A percentile compares a stretch with the other conserved stretches of the same genome.
phyloP scores from a whole-genome alignment of 768 basidiomycete species.

The Rhodotorula toruloides region DNA sequence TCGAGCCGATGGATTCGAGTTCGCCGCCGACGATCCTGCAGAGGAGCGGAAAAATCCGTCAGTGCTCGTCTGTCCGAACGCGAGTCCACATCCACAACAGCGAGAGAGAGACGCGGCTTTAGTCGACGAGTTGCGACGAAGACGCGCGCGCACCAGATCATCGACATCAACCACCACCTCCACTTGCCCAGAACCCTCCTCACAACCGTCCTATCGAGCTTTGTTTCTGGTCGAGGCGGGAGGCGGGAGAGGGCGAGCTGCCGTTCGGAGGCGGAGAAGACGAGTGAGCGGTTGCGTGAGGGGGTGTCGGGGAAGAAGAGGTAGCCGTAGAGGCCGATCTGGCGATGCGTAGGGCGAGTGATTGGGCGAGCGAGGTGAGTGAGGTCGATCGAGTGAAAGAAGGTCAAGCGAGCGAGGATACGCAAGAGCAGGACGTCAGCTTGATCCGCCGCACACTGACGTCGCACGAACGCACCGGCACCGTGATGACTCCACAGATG shows the following conservation, averaged over 20 bases:
- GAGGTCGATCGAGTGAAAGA: slow-evolving; percentile 44
- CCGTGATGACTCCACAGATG: slow-evolving; percentile 62
- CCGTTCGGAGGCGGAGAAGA: slow-evolving; percentile 29
- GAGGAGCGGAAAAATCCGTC: neutral
- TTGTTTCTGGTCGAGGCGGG: slow-evolving; percentile 16
- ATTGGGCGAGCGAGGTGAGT: slow-evolving; percentile 65
- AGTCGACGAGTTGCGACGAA: too few relatives aligned
- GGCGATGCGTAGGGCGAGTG: slow-evolving; percentile 3
- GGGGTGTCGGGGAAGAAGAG: slow-evolving; percentile 68
- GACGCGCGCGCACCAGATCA: slow-evolving; percentile 30
- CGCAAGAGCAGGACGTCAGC: neutral
- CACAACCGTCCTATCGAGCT: slow-evolving; percentile 21
- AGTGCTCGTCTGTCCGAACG: too few relatives aligned
- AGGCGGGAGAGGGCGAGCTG: slow-evolving; percentile 38
- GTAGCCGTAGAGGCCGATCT: slow-evolving; percentile 27
- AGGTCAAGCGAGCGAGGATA: slow-evolving; percentile 46
- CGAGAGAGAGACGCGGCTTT: neutral
- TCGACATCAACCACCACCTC: slow-evolving; percentile 16
- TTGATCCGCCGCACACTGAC: neutral
- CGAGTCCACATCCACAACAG: too few relatives aligned
- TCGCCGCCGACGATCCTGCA: slow-evolving; percentile 26
- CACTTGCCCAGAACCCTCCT: slow-evolving; percentile 23
- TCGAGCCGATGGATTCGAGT: slow-evolving; percentile 17
- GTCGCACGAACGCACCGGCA: neutral
- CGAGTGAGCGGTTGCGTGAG: slow-evolving; percentile 61